A percentile compares a stretch with the other conserved stretches of the same genome.
phyloP scores from a whole-genome alignment of 805 yeast genomes.

The Hanseniaspora taiwanica region DNA sequence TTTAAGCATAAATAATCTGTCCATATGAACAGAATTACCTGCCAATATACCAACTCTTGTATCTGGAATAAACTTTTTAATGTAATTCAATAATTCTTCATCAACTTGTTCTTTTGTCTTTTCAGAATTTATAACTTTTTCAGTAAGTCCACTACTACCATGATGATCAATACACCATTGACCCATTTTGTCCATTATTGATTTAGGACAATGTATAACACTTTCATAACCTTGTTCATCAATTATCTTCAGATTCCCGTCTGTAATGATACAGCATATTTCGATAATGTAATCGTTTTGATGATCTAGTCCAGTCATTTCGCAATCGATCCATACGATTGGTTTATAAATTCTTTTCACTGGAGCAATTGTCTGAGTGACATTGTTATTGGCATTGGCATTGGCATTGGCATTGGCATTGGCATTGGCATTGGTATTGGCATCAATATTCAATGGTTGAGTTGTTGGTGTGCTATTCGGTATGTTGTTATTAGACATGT shows the following conservation, averaged over 20 bases:
- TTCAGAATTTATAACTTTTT: slow-evolving; percentile 44
- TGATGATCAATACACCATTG: slow-evolving; percentile 85
- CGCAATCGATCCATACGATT: slow-evolving; percentile 94
- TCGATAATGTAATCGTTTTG: slow-evolving; percentile 76
- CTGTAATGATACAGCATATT: slow-evolving; percentile 82
- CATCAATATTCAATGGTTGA: no score
- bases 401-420: no score
- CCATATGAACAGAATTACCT: slow-evolving; percentile 90
- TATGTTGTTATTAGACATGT: no score
- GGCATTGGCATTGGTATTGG: no score
- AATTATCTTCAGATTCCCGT: slow-evolving; percentile 57
- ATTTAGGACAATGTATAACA: slow-evolving; percentile 56
- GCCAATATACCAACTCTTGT: slow-evolving; percentile 58
- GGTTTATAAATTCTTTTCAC: slow-evolving; percentile 19
- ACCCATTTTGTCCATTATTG: slow-evolving; percentile 57
- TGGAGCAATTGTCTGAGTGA: no score
- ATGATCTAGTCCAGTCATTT: slow-evolving; percentile 93
- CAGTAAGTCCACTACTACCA: slow-evolving; percentile 62
- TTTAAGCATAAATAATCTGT: slow-evolving; percentile 64
- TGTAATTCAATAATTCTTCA: slow-evolving; percentile 46
- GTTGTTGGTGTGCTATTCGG: no score
- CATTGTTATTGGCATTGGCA: background rate
- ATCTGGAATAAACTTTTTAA: slow-evolving; percentile 39
- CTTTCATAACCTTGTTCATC: slow-evolving; percentile 69
- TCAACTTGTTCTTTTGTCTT: slow-evolving; percentile 52